These are phyloP conservation scores for Ceratobasidium sp. DNA, from an alignment of 1,284 basidiomycete species.

Conservation along the genomic window DNA sequence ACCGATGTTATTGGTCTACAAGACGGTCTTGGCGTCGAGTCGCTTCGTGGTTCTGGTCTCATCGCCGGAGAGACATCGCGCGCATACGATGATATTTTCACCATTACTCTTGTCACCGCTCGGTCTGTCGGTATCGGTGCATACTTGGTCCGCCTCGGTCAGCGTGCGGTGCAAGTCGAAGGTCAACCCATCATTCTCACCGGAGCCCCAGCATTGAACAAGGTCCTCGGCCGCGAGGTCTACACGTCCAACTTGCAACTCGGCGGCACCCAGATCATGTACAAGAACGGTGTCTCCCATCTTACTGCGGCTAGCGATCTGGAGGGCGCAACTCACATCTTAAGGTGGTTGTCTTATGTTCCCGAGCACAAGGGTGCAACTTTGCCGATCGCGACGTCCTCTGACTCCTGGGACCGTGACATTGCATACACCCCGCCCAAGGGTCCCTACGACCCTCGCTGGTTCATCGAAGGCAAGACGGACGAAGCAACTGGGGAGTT, in stretches of 20 bases:
- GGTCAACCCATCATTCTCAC: conserved; percentile 99
- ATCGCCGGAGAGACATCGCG: conserved; percentile 99
- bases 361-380: conserved; percentile 84
- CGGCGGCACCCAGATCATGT: conserved; percentile 99
- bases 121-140: conserved; percentile 99
- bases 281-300: conserved; percentile 99
- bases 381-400: conserved; percentile 79
- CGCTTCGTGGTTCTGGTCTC: conserved; percentile 94
- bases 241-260: conserved; percentile 99
- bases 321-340: conserved; percentile 91
- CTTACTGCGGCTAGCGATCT: conserved; percentile 94
- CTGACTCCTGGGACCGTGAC: conserved; percentile 92
- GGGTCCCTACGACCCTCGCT: conserved; percentile 96
- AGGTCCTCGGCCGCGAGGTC: conserved; percentile 98
- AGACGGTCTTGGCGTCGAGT: conserved; percentile 98
- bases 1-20: conserved; percentile 97
- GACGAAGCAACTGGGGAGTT: conserved; percentile 86
- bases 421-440: conserved; percentile 94
- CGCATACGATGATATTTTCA: conserved; percentile 99
- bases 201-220: conserved; percentile 97
- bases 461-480: conserved; percentile 95
- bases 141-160: conserved; percentile 97
- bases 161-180: conserved; percentile 98
- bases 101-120: conserved; percentile 98
- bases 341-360: conserved; percentile 96